Conservation (phyloP, 163 green algal genomes). For the Chlamydomonas reinhardtii region DNA sequence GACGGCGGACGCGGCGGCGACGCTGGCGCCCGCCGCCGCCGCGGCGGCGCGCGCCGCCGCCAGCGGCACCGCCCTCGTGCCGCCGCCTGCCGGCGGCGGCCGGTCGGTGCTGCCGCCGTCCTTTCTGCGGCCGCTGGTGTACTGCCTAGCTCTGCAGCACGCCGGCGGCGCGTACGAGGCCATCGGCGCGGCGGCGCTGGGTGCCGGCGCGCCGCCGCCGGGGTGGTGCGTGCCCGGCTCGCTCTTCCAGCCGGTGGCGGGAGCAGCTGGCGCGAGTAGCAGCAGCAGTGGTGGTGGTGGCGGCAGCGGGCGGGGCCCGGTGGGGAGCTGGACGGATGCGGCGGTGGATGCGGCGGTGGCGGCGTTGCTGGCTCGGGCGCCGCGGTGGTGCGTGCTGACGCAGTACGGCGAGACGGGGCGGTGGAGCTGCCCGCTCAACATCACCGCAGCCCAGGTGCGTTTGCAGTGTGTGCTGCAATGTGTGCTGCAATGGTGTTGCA, state of each 20-base stretch:
- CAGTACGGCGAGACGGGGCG: conserved; percentile 6
- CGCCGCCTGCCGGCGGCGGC: neutral
- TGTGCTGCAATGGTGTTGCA: too few species aligned
- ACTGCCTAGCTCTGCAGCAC: neutral
- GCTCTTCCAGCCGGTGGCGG: neutral
- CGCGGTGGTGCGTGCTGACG: conserved; percentile 40
- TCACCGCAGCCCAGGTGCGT: neutral
- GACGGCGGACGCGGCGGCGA: neutral
- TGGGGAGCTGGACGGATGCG: neutral
- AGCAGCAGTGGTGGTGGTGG: neutral
- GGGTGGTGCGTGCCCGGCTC: conserved; percentile 34
- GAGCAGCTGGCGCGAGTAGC: neutral
- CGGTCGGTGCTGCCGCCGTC: neutral
- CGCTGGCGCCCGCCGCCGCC: neutral
- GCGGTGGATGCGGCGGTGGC: conserved; percentile 20
- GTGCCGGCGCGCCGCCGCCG: neutral
- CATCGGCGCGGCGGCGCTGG: neutral
- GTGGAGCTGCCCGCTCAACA: conserved; percentile 26
- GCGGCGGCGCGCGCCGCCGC: neutral
- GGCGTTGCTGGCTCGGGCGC: conserved; percentile 13
- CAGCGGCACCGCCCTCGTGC: neutral
- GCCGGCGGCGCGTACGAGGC: conserved; percentile 22
- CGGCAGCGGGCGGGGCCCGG: neutral
- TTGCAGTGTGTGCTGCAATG: too few species aligned
- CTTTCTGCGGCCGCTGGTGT: conserved; percentile 35